Evolutionary conservation across 2,329 filamentous ascomycete genomes (phyloP).

Genomic region (Dendryphion nanum): DNA sequence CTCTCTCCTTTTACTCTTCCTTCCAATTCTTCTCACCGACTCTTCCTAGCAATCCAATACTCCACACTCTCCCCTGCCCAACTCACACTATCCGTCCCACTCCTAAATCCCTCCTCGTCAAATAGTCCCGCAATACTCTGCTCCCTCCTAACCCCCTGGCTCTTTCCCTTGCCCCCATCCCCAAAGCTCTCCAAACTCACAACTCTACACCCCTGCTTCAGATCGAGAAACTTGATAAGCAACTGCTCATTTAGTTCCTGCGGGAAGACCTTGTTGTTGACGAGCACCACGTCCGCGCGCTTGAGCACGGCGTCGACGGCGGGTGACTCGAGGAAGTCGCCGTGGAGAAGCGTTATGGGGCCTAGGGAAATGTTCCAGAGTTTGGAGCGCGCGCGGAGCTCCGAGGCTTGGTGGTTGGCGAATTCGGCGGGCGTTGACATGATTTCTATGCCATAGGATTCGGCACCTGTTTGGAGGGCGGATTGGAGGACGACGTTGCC

Average conservation of each 20-base stretch:
- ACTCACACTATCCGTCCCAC: conserved; percentile 72
- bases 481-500: conserved; percentile 95
- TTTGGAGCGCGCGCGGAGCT: conserved; percentile 80
- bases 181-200: conserved; percentile 86
- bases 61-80: conserved; percentile 84
- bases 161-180: conserved; percentile 75
- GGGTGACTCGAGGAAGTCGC: conserved; percentile 76
- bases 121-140: conserved; percentile 81
- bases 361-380: conserved; percentile 87
- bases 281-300: conserved; percentile 89
- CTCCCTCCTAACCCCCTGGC: conserved; percentile 70
- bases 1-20: too few species aligned
- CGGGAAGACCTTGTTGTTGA: conserved; percentile 97
- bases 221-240: conserved; percentile 85
- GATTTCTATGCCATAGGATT: conserved; percentile 95
- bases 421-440: conserved; percentile 87
- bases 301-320: conserved; percentile 71
- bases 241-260: conserved; percentile 81
- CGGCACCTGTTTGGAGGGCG: conserved; percentile 87
- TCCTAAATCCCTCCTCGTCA: conserved; percentile 70
- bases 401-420: conserved; percentile 74
- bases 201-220: conserved; percentile 86
- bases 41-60: conserved; percentile 76
- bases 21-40: too few species aligned
- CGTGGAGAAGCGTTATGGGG: conserved; percentile 73